Evolutionary conservation across 768 basidiomycete genomes (phyloP), one percentile per base, ranked within the genome.

Genomic region (Mycena galopus): DNA sequence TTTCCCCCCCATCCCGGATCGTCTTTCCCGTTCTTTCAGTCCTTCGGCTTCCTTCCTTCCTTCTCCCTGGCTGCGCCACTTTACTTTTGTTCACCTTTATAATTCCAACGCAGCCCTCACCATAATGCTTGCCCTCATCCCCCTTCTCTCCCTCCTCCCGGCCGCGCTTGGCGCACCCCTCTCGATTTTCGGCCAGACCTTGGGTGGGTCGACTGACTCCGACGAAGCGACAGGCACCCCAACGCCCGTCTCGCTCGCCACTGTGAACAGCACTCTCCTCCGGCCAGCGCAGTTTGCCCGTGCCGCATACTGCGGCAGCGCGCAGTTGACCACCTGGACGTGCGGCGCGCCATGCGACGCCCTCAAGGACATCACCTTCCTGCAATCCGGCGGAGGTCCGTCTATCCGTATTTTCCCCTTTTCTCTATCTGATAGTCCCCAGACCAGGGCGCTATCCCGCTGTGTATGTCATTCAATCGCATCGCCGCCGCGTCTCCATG

Each of bases 201-300:
- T 57, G 1, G 56, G 56, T 33, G 1, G 17, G 21, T 57, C 56
- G 0, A 47, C 44, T 7, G 11, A 3, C 44, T 19, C 11, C 32
- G 56, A 57, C 32, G 61, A 65, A 11, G 61, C 32, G 25, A 50
- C 65, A 4, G 60, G 53, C 0, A n/a, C 59, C 3, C 23, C 71
- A 0, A 37, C 65, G 0, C 33, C 71, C 3, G 21, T 72, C 4
- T 67, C 71, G 1, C 60, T 67, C 17, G 42, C 16, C 17, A 37
- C 62, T 1, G 59, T 62, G 8, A 58, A 72, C 42, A 69, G 59
- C 64, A 72, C 57, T 29, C 61, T 72, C 30, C 65, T 79, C 9
- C 80, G 82, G 4, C 81, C 84, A 7, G 83, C 84, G 6, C 75
- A 79, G 42, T 86, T 86, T 73, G 73, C 74, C 11, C 83, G 82